phyloP scores from a whole-genome alignment of 2,329 filamentous ascomycete genomes.

The Colletotrichum somersetense region DNA sequence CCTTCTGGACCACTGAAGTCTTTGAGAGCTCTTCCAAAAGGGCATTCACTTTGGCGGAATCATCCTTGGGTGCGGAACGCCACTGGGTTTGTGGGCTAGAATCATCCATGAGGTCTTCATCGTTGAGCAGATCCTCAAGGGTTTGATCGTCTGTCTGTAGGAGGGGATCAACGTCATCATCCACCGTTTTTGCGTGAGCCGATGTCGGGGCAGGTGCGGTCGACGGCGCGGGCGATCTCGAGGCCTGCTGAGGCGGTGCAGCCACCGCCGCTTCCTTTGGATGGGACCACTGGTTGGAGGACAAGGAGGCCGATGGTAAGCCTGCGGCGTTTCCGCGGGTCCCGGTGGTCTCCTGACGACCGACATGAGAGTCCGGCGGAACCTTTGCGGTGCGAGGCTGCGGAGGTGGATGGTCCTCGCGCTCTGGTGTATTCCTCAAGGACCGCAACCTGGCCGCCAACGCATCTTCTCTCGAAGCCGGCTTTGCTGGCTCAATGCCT shows the following conservation, averaged over 20 bases:
- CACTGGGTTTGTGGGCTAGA: slow-evolving; percentile 48
- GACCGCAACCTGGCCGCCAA: slow-evolving; percentile 65
- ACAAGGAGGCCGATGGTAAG: slow-evolving; percentile 3
- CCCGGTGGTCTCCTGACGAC: slow-evolving; percentile 18
- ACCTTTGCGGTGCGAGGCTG: slow-evolving; percentile 12
- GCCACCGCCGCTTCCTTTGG: neutral
- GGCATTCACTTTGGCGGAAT: slow-evolving; percentile 49
- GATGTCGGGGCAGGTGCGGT: neutral
- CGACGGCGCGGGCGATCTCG: slow-evolving; percentile 14
- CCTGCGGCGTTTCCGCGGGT: slow-evolving; percentile 11
- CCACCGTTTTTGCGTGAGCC: slow-evolving; percentile 18
- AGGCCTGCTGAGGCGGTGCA: slow-evolving; percentile 23
- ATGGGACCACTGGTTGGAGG: neutral
- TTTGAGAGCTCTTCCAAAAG: slow-evolving; percentile 54
- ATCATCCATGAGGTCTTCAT: slow-evolving; percentile 53
- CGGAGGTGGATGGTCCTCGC: slow-evolving; percentile 41
- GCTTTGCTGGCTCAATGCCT: slow-evolving; percentile 57
- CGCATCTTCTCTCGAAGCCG: slow-evolving; percentile 62
- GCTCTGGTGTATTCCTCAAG: slow-evolving; percentile 58
- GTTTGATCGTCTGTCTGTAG: slow-evolving; percentile 65
- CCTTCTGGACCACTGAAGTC: slow-evolving; percentile 21
- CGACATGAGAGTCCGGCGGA: neutral
- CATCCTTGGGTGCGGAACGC: slow-evolving; percentile 47
- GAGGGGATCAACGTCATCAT: slow-evolving; percentile 54
- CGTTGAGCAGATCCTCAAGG: slow-evolving; percentile 64